Base-by-base conservation (phyloP, 768 basidiomycete species). In the Rhodocollybia butyracea region DNA sequence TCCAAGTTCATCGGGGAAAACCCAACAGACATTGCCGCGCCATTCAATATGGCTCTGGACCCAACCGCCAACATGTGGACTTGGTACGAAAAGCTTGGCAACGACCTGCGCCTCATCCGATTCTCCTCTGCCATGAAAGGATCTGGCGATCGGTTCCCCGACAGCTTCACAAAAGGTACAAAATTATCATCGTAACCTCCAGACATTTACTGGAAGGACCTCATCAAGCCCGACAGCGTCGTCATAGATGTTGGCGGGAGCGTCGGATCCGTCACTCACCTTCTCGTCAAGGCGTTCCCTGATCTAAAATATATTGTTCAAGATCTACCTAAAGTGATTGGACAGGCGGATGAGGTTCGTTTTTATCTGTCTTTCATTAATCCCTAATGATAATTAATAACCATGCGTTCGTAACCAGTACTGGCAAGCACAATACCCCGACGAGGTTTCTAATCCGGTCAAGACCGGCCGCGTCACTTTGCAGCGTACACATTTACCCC, bases 221-320 rank as follows among this genome's bases (percentile, higher is more conserved):
- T n/a, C n/a, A n/a, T 89, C 26, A 73, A 75, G 0, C 63, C 64
- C n/a, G 78, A 76, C 13, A 74, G 80, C 8, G 63, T 81, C 3
- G 70, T 88, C 13, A 79, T 88, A 3, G 87, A 89, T 55, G 84
- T 88, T 2, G 86, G 87, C 1, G 87, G 87, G 11, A 86, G 87
- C 2, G 82, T 88, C 29, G 87, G 87, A 15, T 71, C 73, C 3
- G 64, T 70, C 0, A 66, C 70, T 21, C 62, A 77, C 56, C 52
- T 67, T 1, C 61, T 78, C 5, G 69, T 70, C 0, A 65, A 66
- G 19, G 64, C 67, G 3, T 68, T 68, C 55, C 74, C 76, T 3
- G 40, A 48, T 12, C 60, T 82, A 54, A 74, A 75, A 39, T 76
- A 88, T 57, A 66, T 87, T 15, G 74, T 88, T 26, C 86, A 89